These are phyloP conservation scores for Protomyces lactucae-debilis DNA, from an alignment of 1,139 yeast genomes.

Conservation along the genomic window DNA sequence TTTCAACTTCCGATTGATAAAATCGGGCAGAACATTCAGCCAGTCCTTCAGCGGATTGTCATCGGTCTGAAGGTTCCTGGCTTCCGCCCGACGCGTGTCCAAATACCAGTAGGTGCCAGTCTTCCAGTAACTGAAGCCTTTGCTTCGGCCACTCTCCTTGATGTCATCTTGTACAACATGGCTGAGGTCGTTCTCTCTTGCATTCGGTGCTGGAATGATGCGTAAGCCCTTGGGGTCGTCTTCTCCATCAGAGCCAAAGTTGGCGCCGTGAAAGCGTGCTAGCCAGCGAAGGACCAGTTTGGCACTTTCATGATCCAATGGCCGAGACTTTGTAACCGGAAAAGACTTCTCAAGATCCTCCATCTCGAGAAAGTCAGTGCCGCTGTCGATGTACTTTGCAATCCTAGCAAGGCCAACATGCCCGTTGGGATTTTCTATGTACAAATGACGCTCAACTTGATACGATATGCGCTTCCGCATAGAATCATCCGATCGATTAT, in stretches of 20 bases:
- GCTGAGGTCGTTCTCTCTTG: too few species aligned
- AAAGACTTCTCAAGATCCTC: not conserved
- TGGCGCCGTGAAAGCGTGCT: not conserved
- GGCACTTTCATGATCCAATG: not conserved
- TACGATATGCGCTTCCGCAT: not conserved
- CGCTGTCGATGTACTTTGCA: not conserved
- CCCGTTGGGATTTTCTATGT: not conserved
- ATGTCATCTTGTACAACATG: too few species aligned
- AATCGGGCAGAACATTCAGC: not conserved
- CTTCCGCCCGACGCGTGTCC: not conserved
- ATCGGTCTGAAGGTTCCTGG: not conserved
- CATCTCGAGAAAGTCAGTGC: not conserved
- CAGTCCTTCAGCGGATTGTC: not conserved
- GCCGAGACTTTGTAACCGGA: not conserved
- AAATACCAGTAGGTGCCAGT: constrained; percentile 16
- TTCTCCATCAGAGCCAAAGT: not conserved
- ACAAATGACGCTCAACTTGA: constrained; percentile 3
- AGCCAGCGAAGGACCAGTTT: not conserved
- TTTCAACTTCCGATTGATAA: not conserved
- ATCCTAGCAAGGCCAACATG: not conserved
- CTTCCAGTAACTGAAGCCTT: not conserved
- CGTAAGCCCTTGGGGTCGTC: not conserved
- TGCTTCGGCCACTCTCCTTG: not conserved
- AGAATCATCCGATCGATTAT: not conserved
- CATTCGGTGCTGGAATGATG: not conserved